Evolutionary conservation across 345 rosid species (phyloP).

Genomic region (Noccaea caerulescens): DNA sequence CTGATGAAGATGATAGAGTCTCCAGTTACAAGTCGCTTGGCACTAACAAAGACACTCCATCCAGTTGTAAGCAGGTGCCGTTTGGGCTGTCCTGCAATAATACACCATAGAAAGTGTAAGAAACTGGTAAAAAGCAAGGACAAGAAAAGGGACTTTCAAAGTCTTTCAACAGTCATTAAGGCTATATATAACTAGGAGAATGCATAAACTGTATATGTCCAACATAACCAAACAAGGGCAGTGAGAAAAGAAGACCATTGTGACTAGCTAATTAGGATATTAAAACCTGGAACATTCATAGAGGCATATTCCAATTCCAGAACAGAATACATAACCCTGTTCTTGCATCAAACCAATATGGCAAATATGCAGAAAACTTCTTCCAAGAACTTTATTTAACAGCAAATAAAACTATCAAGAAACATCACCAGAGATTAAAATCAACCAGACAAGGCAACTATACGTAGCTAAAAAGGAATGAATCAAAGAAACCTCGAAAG

Average conservation of each 20-base stretch:
- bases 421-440: neutral
- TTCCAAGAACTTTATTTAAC: neutral
- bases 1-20: conserved; percentile 53
- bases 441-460: neutral
- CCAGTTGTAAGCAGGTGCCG: conserved; percentile 53
- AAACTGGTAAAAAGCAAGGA: neutral
- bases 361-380: neutral
- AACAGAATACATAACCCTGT: conserved; percentile 6
- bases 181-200: neutral
- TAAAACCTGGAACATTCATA: neutral
- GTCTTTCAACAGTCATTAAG: neutral
- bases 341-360: neutral
- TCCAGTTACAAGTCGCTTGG: conserved; percentile 50
- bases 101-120: conserved; percentile 16
- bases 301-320: neutral
- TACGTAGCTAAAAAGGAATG: neutral
- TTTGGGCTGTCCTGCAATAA: conserved; percentile 51
- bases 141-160: neutral
- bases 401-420: conserved; percentile 7
- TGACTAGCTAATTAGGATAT: neutral
- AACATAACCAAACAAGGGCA: neutral
- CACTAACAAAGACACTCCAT: conserved; percentile 56
- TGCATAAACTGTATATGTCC: neutral
- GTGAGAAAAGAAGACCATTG: conserved; percentile 10
- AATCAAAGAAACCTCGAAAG: conserved; percentile 42